phyloP scores from a whole-genome alignment of 257 asterid genomes.

The Forsythia suspensa region DNA sequence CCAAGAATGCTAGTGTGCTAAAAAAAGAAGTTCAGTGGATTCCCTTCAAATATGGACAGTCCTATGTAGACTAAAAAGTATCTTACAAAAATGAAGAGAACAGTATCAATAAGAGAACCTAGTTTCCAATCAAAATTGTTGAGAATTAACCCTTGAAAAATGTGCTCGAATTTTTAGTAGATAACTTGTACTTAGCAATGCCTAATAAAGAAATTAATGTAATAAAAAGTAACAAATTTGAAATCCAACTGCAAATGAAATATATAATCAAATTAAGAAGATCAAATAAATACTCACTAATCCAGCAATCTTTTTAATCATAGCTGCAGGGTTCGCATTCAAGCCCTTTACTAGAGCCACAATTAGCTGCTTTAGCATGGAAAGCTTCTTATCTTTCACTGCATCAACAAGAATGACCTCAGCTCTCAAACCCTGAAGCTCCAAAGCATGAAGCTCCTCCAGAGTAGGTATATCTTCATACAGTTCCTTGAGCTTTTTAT shows the following conservation, averaged over 20 bases:
- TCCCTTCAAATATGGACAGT: slow-evolving; percentile 2
- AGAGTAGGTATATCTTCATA: slow-evolving; percentile 80
- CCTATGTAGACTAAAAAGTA: not conserved
- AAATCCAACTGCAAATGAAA: not conserved
- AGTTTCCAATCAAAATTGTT: slow-evolving; percentile 9
- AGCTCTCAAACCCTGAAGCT: slow-evolving; percentile 74
- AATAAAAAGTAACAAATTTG: not conserved
- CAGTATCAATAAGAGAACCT: not conserved
- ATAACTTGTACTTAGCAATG: not conserved
- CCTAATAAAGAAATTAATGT: not conserved
- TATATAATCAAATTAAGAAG: slow-evolving; percentile 8
- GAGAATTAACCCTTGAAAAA: slow-evolving; percentile 9
- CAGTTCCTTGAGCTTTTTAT: slow-evolving; percentile 83
- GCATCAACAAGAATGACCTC: slow-evolving; percentile 89
- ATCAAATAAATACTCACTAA: slow-evolving; percentile 59
- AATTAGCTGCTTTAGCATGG: slow-evolving; percentile 81
- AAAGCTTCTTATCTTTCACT: slow-evolving; percentile 84
- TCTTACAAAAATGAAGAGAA: slow-evolving; percentile 14
- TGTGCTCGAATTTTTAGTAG: not conserved
- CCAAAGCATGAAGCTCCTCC: slow-evolving; percentile 85
- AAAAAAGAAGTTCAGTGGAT: slow-evolving; percentile 4
- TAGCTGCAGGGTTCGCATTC: slow-evolving; percentile 72
- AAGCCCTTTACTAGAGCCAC: slow-evolving; percentile 85
- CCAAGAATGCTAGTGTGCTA: not conserved
- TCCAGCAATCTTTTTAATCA: slow-evolving; percentile 93